Evolutionary conservation across 2,329 filamentous ascomycete genomes (phyloP).

Genomic region (Hypoxylon sp.): DNA sequence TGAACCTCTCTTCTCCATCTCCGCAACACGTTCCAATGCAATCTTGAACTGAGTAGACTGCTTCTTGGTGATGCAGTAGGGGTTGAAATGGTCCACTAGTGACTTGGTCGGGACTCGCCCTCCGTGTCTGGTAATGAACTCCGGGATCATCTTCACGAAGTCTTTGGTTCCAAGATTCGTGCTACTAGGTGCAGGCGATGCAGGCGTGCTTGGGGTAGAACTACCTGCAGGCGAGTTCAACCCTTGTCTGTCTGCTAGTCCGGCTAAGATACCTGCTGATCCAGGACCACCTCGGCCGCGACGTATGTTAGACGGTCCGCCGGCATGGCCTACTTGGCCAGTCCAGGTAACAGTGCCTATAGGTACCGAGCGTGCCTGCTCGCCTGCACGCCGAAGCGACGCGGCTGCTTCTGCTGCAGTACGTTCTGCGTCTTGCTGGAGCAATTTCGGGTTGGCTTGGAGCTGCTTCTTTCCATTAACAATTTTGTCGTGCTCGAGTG

Average conservation of each 20-base stretch:
- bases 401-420: conserved; percentile 84
- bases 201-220: conserved; percentile 64
- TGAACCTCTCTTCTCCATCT: conserved; percentile 72
- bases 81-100: conserved; percentile 91
- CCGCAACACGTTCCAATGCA: conserved; percentile 83
- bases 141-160: conserved; percentile 79
- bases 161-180: conserved; percentile 68
- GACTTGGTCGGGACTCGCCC: conserved; percentile 86
- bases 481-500: conserved; percentile 93
- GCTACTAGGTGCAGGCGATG: conserved; percentile 55
- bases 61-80: conserved; percentile 77
- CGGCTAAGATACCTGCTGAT: conserved; percentile 69
- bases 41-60: conserved; percentile 85
- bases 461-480: conserved; percentile 81
- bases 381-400: conserved; percentile 79
- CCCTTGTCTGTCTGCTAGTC: conserved; percentile 71
- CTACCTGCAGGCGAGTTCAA: conserved; percentile 48
- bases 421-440: conserved; percentile 84
- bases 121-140: conserved; percentile 83
- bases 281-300: conserved; percentile 65
- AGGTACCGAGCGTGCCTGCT: conserved; percentile 79
- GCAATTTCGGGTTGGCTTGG: conserved; percentile 81
- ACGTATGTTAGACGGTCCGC: conserved; percentile 73
- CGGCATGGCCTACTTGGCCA: conserved; percentile 83
- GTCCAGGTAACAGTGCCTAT: conserved; percentile 96